A percentile compares a stretch with the other conserved stretches of the same genome.
Conservation (phyloP, 2,329 filamentous ascomycete species). For the Fusarium oxysporum region DNA sequence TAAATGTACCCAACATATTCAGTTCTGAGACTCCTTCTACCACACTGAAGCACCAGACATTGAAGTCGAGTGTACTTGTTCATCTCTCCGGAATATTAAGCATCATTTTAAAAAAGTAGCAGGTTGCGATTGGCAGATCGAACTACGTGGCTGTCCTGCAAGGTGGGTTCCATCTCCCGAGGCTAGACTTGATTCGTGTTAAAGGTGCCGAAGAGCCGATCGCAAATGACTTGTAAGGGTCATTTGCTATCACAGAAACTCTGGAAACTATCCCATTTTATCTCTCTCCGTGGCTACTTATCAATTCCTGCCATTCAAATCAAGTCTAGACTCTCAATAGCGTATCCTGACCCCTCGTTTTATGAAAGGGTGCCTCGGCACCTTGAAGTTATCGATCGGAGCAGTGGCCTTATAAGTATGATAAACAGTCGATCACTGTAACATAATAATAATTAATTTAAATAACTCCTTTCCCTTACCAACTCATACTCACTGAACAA, state of each 20-base stretch:
- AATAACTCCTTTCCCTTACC: not conserved
- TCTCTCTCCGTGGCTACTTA: not conserved
- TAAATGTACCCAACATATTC: not conserved
- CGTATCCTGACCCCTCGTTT: not conserved
- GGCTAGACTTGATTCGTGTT: not conserved
- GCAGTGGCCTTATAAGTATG: not conserved
- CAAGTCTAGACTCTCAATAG: not conserved
- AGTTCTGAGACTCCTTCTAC: not conserved
- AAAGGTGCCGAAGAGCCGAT: not conserved
- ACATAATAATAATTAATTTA: fast-evolving
- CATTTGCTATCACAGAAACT: not conserved
- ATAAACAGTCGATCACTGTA: not conserved
- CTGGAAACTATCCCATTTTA: not conserved
- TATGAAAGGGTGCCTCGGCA: not conserved
- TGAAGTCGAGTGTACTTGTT: fast-evolving
- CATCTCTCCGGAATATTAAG: not conserved
- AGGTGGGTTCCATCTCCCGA: not conserved
- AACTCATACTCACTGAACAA: not conserved
- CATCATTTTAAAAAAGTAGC: not conserved
- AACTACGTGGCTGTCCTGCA: not conserved
- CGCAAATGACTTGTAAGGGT: not conserved
- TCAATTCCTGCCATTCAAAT: not conserved
- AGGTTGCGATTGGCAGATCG: not conserved
- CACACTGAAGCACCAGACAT: fast-evolving
- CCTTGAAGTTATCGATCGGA: not conserved